Percentiles rank a stretch among this genome's conserved stretches.
Conservation (phyloP, 2,329 filamentous ascomycete genomes). For the Helotiales sp. region DNA sequence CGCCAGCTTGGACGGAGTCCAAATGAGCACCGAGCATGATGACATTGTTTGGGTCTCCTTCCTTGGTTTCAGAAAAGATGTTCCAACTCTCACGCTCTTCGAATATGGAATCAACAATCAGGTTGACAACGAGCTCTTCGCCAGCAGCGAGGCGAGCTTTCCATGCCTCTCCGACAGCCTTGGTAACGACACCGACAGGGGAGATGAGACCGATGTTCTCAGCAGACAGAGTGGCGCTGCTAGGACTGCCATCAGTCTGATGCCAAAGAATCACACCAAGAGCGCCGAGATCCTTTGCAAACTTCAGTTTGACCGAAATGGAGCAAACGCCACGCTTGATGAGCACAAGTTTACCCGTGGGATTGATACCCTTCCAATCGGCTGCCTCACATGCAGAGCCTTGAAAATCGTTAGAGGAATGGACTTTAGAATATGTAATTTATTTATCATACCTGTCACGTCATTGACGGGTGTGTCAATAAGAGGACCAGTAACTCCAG, state of each 20-base stretch:
- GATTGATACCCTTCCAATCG: constrained; percentile 14
- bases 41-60: constrained; percentile 62
- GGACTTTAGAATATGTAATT: not conserved
- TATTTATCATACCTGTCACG: not conserved
- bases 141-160: constrained; percentile 10
- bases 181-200: constrained; percentile 1
- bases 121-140: constrained; percentile 1
- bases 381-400: not conserved
- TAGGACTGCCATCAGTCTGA: constrained; percentile 10
- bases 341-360: constrained; percentile 55
- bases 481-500: constrained; percentile 4
- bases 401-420: not conserved
- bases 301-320: constrained; percentile 60
- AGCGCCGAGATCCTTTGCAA: constrained; percentile 59
- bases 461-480: constrained; percentile 5
- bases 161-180: not conserved
- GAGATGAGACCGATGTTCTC: constrained; percentile 8
- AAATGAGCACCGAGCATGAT: constrained; percentile 64
- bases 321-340: constrained; percentile 58
- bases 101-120: constrained; percentile 11
- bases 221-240: constrained; percentile 16
- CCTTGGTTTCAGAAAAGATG: constrained; percentile 56
- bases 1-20: constrained; percentile 64
- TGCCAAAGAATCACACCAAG: constrained; percentile 53
- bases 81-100: constrained; percentile 20